phyloP scores from a whole-genome alignment of 2,329 filamentous ascomycete genomes.

The Xylariales sp. region DNA sequence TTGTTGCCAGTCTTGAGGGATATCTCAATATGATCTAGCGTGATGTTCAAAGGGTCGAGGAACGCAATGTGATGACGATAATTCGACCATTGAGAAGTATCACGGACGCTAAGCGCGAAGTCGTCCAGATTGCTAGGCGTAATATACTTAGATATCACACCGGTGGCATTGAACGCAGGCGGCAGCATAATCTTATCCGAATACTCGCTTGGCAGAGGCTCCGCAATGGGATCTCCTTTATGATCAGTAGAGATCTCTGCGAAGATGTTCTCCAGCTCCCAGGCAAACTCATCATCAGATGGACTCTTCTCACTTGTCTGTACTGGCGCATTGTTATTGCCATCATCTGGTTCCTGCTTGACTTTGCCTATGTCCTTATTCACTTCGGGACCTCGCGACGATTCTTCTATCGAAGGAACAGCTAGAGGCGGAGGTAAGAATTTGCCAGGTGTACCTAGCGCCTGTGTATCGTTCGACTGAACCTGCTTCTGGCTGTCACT shows the following conservation, averaged over 20 bases:
- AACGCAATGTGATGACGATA: slow-evolving; percentile 25
- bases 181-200: slow-evolving; percentile 26
- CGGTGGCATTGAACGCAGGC: slow-evolving; percentile 23
- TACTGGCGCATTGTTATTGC: neutral
- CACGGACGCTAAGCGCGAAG: slow-evolving; percentile 24
- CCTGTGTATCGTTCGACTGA: too few species aligned
- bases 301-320: neutral
- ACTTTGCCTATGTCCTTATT: too few species aligned
- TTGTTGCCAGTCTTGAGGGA: slow-evolving; percentile 1
- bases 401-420: too few species aligned
- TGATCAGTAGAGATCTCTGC: slow-evolving; percentile 14
- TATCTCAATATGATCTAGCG: neutral
- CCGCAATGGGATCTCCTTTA: slow-evolving; percentile 24
- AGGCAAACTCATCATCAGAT: slow-evolving; percentile 16
- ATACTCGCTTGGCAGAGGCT: slow-evolving; percentile 25
- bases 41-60: slow-evolving; percentile 13
- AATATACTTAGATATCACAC: slow-evolving; percentile 25
- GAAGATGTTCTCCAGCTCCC: slow-evolving; percentile 24
- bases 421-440: too few species aligned
- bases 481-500: too few species aligned
- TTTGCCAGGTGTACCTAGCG: too few species aligned
- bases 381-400: too few species aligned
- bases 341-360: too few species aligned
- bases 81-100: slow-evolving; percentile 26
- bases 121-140: slow-evolving; percentile 26